Conservation (phyloP, 495 filamentous ascomycete genomes). For the Sabuloglossum arenarium region DNA sequence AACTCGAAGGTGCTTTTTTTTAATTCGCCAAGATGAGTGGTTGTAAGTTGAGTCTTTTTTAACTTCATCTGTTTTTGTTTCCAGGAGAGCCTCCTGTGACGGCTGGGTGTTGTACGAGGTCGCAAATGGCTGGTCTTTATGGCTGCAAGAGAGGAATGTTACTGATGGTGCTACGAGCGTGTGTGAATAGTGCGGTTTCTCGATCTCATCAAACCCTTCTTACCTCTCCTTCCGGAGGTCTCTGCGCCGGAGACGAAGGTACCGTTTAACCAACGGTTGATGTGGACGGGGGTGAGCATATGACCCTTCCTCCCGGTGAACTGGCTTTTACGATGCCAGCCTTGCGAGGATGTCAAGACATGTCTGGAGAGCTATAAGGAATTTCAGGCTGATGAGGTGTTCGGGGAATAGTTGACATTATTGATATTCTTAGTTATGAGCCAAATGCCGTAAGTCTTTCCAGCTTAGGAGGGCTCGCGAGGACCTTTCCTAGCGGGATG, state of each 20-base stretch:
- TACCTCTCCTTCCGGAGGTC: conserved; percentile 97
- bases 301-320: background rate
- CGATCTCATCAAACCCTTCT: conserved; percentile 98
- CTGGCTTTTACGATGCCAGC: background rate
- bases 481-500: conserved; percentile 1
- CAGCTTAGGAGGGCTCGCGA: conserved; percentile 13
- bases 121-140: background rate
- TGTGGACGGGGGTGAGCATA: conserved; percentile 73
- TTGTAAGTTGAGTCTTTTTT: conserved; percentile 27
- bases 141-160: background rate
- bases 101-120: too few relatives aligned
- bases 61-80: background rate
- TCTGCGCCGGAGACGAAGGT: conserved; percentile 90
- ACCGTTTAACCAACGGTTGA: conserved; percentile 96
- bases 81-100: background rate
- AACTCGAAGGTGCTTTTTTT: background rate
- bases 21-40: conserved; percentile 31
- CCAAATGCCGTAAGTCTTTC: conserved; percentile 58
- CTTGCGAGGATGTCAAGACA: background rate
- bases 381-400: background rate
- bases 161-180: background rate
- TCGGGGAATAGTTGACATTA: conserved; percentile 47
- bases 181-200: conserved; percentile 74
- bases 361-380: background rate
- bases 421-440: conserved; percentile 99